Evolutionary conservation across 257 asterid species (phyloP).

Genomic region (Solanum bukasovii): DNA sequence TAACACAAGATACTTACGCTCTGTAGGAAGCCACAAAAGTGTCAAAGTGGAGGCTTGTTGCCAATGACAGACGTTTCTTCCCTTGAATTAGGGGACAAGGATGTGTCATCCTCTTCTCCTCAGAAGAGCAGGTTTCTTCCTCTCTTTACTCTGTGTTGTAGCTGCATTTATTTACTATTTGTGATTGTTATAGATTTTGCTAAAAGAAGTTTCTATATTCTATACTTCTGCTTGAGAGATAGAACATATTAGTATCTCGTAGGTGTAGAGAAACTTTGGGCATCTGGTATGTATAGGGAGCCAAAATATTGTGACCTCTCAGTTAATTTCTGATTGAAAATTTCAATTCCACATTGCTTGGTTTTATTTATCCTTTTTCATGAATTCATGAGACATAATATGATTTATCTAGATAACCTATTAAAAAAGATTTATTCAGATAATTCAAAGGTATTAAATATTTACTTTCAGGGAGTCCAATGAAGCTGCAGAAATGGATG

Average conservation of each 20-base stretch:
- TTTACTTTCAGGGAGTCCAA: constrained; percentile 50
- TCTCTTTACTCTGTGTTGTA: not conserved
- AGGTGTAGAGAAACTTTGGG: not conserved
- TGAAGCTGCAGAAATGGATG: constrained; percentile 61
- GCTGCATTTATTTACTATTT: not conserved
- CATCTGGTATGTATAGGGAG: not conserved
- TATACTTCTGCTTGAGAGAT: not conserved
- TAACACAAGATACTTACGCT: constrained; percentile 4
- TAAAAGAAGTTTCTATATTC: not conserved
- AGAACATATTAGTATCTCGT: not conserved
- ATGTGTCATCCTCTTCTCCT: constrained; percentile 34
- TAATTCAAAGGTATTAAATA: not conserved
- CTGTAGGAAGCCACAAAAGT: constrained; percentile 30
- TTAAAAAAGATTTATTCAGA: not conserved
- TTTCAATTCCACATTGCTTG: not conserved
- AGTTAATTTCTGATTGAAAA: not conserved
- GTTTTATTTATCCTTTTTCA: not conserved
- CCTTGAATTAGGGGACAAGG: constrained; percentile 28
- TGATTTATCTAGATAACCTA: not conserved
- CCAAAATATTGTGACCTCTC: not conserved
- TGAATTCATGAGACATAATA: not conserved
- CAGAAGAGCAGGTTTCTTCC: constrained; percentile 36
- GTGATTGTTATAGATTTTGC: not conserved
- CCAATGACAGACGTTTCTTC: constrained; percentile 56
- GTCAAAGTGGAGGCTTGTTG: constrained; percentile 23